These are phyloP conservation scores for Hanseniaspora nectarophila DNA, from an alignment of 805 yeast genomes.

Conservation along the genomic window DNA sequence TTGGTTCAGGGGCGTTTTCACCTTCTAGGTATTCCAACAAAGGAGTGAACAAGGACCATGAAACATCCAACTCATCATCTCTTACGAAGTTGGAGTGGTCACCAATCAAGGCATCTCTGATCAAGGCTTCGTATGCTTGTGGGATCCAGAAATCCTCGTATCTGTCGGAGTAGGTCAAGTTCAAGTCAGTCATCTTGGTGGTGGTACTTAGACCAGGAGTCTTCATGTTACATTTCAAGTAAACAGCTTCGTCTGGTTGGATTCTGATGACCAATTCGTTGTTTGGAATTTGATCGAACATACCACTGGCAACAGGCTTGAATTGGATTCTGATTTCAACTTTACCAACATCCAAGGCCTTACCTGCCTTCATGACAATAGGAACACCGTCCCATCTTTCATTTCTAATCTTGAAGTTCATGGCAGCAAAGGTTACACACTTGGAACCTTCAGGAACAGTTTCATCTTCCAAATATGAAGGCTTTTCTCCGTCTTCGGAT, in stretches of 20 bases:
- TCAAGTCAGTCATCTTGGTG: conserved; percentile 79
- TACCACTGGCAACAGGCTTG: conserved; percentile 72
- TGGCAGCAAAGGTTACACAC: conserved; percentile 86
- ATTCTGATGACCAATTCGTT: conserved; percentile 88
- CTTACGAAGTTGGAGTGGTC: conserved; percentile 96
- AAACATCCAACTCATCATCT: conserved; percentile 89
- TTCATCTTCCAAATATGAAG: conserved; percentile 83
- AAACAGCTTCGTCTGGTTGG: conserved; percentile 91
- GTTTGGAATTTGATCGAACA: conserved; percentile 68
- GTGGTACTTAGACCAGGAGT: conserved; percentile 80
- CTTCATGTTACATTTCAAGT: conserved; percentile 85
- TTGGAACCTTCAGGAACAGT: conserved; percentile 73
- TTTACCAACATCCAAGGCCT: conserved; percentile 88
- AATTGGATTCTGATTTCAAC: conserved; percentile 92
- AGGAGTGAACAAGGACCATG: conserved; percentile 92
- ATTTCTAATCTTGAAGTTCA: conserved; percentile 64
- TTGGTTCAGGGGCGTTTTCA: conserved; percentile 53
- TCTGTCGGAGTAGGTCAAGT: conserved; percentile 70
- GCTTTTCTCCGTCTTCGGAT: conserved; percentile 79
- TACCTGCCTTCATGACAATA: conserved; percentile 88
- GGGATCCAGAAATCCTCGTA: conserved; percentile 88
- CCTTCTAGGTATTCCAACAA: conserved; percentile 69
- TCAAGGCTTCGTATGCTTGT: conserved; percentile 92
- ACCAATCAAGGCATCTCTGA: conserved; percentile 78
- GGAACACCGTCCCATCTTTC: conserved; percentile 99